Evolutionary conservation across 2,329 filamentous ascomycete species (phyloP), one percentile per base, ranked within the genome.

Genomic region (Diplodia scrobiculata): DNA sequence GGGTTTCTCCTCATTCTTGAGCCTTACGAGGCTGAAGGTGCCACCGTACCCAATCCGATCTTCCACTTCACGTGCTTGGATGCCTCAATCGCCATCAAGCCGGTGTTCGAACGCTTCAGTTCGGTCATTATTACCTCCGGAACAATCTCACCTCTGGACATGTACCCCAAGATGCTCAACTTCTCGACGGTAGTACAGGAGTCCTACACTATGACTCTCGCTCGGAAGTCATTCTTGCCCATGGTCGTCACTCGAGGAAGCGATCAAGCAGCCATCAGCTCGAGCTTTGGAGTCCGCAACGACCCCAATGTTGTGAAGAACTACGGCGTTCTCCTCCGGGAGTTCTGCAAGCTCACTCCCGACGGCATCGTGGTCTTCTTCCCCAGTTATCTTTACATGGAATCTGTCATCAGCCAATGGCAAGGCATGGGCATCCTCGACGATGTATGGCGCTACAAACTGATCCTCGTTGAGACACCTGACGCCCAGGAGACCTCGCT

Each of bases 311-410:
- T 98, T n/a, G 92, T 99, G 32, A 88, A 95, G 55, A 99, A 99
- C 77, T 99, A 97, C 72, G 96, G 95, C 52, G 95, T 89, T 69
- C 84, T 99, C 1, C 82, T 99, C 36, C 95, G 93, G 7, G 95
- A 99, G 75, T 98, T 99, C 76, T 91, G 92, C 64, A 96, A 94
- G 77, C 89, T 98, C 70, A 99, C 95, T 0, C 96, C 95, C 0
- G 95, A 99, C 73, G 95, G 95, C 36, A 89, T 99, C 78, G 95
- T 99, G n/a, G 95, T 99, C 47, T 99, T 99, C 83, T 99, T 99
- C 76, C 96, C 95, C 0, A 97, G 92, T 0, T 99, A 99, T 73
- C 85, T 99, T 1, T 99, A 99, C 80, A 98, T 99, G 95, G 95
- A 99, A 76, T 95, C 90, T 63, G 98, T 98, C 76, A 97, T 99